Conservation (phyloP, 331 rosid genomes). For the Phaseolus coccineus region DNA sequence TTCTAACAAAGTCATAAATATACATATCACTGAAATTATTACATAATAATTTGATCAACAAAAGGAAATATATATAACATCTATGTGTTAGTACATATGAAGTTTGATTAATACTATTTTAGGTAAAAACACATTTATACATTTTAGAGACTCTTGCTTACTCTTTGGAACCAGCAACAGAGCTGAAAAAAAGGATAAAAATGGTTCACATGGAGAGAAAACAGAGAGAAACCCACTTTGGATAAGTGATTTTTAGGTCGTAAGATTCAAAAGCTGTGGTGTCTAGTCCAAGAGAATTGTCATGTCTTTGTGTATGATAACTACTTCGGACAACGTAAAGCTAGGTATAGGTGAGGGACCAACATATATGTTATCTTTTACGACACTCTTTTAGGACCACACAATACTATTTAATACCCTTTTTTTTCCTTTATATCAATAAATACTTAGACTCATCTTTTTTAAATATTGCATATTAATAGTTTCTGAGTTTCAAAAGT, state of each 20-base stretch:
- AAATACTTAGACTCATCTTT: too few species aligned
- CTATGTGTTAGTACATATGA: too few species aligned
- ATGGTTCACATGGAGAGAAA: conserved; percentile 48
- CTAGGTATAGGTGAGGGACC: conserved; percentile 66
- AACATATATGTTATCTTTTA: conserved; percentile 34
- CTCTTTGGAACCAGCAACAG: neutral
- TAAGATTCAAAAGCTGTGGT: conserved; percentile 74
- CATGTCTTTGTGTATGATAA: conserved; percentile 60
- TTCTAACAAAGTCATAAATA: neutral
- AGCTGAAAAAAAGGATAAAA: neutral
- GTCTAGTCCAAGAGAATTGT: conserved; percentile 44
- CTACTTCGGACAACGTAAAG: conserved; percentile 55
- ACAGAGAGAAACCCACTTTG: conserved; percentile 46
- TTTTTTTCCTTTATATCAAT: too few species aligned
- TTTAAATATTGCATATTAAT: too few species aligned
- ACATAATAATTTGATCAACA: too few species aligned
- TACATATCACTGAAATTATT: neutral
- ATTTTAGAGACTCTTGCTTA: neutral
- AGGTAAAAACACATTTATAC: neutral
- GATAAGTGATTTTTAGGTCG: conserved; percentile 45
- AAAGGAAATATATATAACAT: too few species aligned
- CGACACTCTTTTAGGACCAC: conserved; percentile 72
- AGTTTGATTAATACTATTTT: neutral
- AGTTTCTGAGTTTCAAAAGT: too few species aligned
- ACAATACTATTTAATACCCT: conserved; percentile 33